Percentiles rank a stretch among this genome's conserved stretches.
These are phyloP conservation scores for Senna siamea DNA, from an alignment of 306 rosid genomes.

Conservation along the genomic window DNA sequence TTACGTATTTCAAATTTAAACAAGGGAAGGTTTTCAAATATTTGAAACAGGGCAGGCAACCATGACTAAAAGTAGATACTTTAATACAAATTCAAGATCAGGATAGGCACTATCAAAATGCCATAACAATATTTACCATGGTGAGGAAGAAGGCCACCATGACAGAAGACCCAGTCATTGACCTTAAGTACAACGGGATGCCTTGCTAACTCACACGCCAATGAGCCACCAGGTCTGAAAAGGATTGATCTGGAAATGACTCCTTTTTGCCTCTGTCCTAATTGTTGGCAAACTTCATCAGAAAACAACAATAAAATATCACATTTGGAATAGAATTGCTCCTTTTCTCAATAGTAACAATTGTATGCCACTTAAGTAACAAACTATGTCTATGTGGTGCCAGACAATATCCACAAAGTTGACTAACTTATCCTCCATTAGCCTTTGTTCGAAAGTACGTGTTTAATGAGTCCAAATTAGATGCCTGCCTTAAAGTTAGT, in stretches of 20 bases:
- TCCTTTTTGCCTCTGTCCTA: constrained; percentile 98
- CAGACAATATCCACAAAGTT: background rate
- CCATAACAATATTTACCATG: constrained; percentile 66
- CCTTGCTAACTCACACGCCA: constrained; percentile 79
- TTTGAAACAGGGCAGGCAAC: constrained; percentile 29
- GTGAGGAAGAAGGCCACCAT: constrained; percentile 99
- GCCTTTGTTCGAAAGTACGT: constrained; percentile 13
- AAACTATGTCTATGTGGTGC: constrained; percentile 19
- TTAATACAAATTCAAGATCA: too few relatives aligned
- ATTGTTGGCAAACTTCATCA: constrained; percentile 55
- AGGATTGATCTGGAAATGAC: constrained; percentile 84
- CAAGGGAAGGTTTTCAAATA: constrained; percentile 24
- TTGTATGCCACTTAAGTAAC: constrained; percentile 3
- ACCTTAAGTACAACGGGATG: constrained; percentile 87
- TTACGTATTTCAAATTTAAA: constrained; percentile 42
- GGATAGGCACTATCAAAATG: constrained; percentile 13
- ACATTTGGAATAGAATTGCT: constrained; percentile 17
- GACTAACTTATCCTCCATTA: background rate
- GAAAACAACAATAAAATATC: constrained; percentile 34
- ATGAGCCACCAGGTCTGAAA: constrained; percentile 79
- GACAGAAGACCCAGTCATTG: constrained; percentile 97
- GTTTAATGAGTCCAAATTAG: constrained; percentile 13
- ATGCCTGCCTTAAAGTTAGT: background rate
- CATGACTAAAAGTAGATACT: constrained; percentile 18
- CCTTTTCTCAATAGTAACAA: constrained; percentile 18